phyloP scores from a whole-genome alignment of 2,329 filamentous ascomycete genomes.

The Colletotrichum sublineola region DNA sequence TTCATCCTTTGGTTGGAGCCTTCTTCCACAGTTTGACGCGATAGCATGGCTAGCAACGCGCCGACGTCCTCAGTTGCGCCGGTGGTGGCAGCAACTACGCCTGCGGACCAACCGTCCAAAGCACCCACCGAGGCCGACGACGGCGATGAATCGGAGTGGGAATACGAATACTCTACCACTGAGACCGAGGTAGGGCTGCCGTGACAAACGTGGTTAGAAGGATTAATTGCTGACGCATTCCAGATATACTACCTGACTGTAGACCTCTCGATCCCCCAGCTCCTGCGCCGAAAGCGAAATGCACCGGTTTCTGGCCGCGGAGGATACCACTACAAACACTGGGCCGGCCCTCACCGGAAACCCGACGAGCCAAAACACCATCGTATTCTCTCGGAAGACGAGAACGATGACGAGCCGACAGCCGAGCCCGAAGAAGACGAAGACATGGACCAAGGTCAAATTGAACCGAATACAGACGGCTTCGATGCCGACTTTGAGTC shows the following conservation, averaged over 20 bases:
- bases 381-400: conserved; percentile 44
- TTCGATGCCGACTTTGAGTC: conserved; percentile 44
- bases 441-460: conserved; percentile 43
- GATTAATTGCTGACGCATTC: background rate
- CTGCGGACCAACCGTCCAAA: conserved; percentile 14
- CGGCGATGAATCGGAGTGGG: conserved; percentile 72
- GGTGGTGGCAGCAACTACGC: conserved; percentile 18
- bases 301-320: conserved; percentile 52
- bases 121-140: conserved; percentile 44
- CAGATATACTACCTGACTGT: conserved; percentile 75
- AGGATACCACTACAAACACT: conserved; percentile 61
- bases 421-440: conserved; percentile 46
- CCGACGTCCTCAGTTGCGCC: conserved; percentile 25
- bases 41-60: conserved; percentile 33
- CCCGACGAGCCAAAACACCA: conserved; percentile 41
- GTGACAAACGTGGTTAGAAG: background rate
- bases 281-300: conserved; percentile 55
- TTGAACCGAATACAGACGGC: conserved; percentile 41
- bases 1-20: background rate
- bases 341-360: conserved; percentile 51
- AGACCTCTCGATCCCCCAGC: conserved; percentile 72
- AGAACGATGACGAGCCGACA: conserved; percentile 44
- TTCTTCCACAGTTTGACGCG: conserved; percentile 4
- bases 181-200: conserved; percentile 67
- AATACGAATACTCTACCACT: conserved; percentile 75